These are phyloP conservation scores for Coemansia sp. DNA, from an alignment of 192 early-diverging fungal species.

Conservation along the genomic window DNA sequence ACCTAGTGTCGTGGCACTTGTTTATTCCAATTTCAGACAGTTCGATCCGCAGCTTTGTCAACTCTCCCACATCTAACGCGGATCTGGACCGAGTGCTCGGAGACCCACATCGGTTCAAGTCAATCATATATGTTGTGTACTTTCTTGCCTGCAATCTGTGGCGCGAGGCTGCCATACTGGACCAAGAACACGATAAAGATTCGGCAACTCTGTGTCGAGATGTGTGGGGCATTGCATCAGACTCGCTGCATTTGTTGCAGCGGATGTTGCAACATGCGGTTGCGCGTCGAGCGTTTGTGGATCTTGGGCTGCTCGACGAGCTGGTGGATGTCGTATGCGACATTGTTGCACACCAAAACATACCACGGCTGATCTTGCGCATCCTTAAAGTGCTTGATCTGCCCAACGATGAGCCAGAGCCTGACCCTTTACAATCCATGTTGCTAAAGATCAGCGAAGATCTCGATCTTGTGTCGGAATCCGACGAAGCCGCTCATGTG, in stretches of 20 bases:
- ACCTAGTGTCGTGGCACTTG: constrained; percentile 34
- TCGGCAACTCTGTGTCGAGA: constrained; percentile 18
- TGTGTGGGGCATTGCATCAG: constrained; percentile 29
- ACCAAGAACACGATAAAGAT: not conserved
- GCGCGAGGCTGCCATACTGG: constrained; percentile 9
- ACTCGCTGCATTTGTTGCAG: constrained; percentile 24
- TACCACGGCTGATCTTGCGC: not conserved
- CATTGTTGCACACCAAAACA: not conserved
- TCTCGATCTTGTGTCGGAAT: not conserved
- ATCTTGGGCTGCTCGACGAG: constrained; percentile 10
- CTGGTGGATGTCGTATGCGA: constrained; percentile 15
- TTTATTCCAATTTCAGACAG: constrained; percentile 16
- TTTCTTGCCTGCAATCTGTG: constrained; percentile 34
- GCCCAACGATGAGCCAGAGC: not conserved
- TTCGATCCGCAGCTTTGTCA: constrained; percentile 1
- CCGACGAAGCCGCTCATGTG: not conserved
- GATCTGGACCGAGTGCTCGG: not conserved
- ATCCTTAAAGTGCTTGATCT: not conserved
- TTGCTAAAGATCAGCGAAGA: constrained; percentile 6
- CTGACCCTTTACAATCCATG: not conserved
- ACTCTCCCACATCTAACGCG: not conserved
- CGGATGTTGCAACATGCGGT: constrained; percentile 14
- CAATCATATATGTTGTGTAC: constrained; percentile 20
- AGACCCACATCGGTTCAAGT: constrained; percentile 4
- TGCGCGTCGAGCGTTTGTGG: constrained; percentile 12